Evolutionary conservation across 768 basidiomycete species (phyloP).

Genomic region (Lactifluus piperatus): DNA sequence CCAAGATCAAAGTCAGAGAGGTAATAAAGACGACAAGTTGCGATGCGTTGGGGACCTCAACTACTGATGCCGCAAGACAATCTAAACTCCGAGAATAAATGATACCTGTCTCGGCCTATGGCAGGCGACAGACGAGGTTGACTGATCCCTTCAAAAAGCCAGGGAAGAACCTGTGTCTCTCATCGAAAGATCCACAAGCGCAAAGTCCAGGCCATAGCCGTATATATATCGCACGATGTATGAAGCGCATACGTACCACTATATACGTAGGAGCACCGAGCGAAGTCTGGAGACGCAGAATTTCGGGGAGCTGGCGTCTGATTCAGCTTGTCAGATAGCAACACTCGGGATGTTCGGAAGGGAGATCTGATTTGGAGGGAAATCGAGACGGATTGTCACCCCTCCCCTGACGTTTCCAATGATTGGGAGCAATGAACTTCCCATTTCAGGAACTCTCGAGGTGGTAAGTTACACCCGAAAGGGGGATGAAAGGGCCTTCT

Average conservation of each 20-base stretch:
- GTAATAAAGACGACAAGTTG: neutral
- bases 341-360: neutral
- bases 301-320: too few species aligned
- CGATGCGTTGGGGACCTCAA: neutral
- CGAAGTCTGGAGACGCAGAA: too few species aligned
- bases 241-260: too few species aligned
- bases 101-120: neutral
- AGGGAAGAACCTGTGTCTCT: neutral
- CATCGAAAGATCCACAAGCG: neutral
- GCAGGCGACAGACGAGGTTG: neutral
- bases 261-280: too few species aligned
- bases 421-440: slow-evolving; percentile 7
- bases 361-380: neutral
- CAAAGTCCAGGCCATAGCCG: neutral
- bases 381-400: neutral
- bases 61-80: neutral
- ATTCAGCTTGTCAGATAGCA: too few species aligned
- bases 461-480: neutral
- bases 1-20: neutral
- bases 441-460: neutral
- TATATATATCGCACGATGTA: too few species aligned
- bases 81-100: slow-evolving; percentile 14
- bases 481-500: slow-evolving; percentile 15
- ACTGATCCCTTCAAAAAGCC: neutral
- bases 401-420: slow-evolving; percentile 9